Conservation (phyloP, 495 filamentous ascomycete species). For the Talaromyces proteolyticus region DNA sequence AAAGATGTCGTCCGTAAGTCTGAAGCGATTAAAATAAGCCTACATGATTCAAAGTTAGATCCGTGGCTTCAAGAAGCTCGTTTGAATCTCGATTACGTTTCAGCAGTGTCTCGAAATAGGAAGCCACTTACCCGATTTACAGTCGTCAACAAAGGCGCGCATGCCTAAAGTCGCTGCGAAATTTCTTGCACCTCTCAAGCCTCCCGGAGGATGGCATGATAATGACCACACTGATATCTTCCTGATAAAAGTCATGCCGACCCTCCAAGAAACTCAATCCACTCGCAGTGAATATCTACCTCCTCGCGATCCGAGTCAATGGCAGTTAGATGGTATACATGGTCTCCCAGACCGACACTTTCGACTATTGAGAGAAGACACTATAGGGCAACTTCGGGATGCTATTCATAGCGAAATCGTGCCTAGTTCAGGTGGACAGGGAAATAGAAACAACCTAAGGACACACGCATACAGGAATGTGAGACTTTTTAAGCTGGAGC, state of each 20-base stretch:
- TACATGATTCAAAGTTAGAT: conserved; percentile 5
- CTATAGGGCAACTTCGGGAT: conserved; percentile 55
- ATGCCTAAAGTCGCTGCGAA: conserved; percentile 26
- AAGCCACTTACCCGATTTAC: conserved; percentile 19
- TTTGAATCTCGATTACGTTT: conserved; percentile 12
- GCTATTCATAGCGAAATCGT: conserved; percentile 23
- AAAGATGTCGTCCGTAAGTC: conserved; percentile 10
- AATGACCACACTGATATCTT: conserved; percentile 7
- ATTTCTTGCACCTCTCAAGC: conserved; percentile 32
- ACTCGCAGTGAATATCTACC: conserved; percentile 53
- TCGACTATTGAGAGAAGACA: conserved; percentile 61
- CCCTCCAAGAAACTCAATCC: conserved; percentile 44
- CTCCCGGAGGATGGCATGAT: conserved; percentile 38
- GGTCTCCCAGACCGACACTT: conserved; percentile 61
- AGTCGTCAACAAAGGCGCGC: conserved; percentile 8
- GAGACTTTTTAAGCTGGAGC: neutral
- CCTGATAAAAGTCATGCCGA: conserved; percentile 3
- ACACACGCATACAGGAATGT: neutral
- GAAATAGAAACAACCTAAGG: neutral
- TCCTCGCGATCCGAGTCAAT: conserved; percentile 36
- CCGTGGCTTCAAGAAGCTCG: conserved; percentile 8
- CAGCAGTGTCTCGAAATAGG: conserved; percentile 33
- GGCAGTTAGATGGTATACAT: conserved; percentile 48
- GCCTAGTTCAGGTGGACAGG: neutral
- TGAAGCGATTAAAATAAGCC: conserved; percentile 1